Conservation (phyloP, 2,329 filamentous ascomycete species). For the Cryphonectria japonica region DNA sequence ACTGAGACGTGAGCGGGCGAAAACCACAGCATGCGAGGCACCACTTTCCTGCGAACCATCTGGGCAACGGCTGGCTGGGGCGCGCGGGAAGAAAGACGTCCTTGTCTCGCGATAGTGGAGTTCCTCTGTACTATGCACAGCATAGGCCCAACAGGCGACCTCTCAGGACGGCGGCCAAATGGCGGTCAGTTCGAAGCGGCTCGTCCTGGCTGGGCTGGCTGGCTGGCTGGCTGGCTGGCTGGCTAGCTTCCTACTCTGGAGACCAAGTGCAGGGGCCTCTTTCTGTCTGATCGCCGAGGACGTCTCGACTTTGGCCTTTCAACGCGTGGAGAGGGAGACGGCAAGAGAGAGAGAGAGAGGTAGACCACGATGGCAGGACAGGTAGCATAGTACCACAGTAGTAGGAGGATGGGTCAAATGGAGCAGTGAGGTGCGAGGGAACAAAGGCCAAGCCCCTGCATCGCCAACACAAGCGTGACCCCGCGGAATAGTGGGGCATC, state of each 20-base stretch:
- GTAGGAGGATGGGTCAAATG: not conserved
- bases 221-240: slow-evolving; percentile 14
- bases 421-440: slow-evolving; percentile 15
- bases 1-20: slow-evolving; percentile 27
- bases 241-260: not conserved
- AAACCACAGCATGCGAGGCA: not conserved
- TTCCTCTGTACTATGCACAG: not conserved
- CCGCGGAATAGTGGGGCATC: slow-evolving; percentile 23
- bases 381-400: not conserved
- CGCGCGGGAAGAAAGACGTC: not conserved
- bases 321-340: not conserved
- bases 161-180: slow-evolving; percentile 22
- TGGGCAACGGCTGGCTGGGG: slow-evolving; percentile 4
- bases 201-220: slow-evolving; percentile 14
- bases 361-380: slow-evolving; percentile 3
- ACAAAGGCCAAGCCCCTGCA: slow-evolving; percentile 14
- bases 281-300: not conserved
- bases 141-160: not conserved
- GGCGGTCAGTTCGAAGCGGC: slow-evolving; percentile 29
- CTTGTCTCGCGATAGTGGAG: slow-evolving; percentile 23
- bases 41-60: not conserved
- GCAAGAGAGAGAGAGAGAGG: not conserved
- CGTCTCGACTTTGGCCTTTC: not conserved
- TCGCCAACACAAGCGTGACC: slow-evolving; percentile 24
- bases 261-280: slow-evolving; percentile 18